Evolutionary conservation across 1,139 yeast genomes (phyloP).

Genomic region (Trichomonascaceae sp.): DNA sequence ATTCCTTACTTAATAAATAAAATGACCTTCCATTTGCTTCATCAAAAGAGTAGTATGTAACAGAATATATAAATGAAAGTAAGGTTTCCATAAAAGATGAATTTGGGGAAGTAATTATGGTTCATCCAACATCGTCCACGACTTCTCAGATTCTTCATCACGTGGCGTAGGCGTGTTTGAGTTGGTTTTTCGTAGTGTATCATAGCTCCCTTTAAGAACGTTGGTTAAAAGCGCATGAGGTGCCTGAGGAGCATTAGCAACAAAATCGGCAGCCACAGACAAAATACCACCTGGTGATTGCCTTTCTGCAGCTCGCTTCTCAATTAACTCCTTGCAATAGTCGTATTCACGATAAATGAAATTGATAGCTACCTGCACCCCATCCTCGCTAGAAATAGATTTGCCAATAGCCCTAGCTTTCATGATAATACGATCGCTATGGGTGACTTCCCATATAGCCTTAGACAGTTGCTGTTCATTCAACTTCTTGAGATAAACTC

Average conservation of each 20-base stretch:
- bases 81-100: not conserved
- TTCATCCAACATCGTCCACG: conserved; percentile 21
- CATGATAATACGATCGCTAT: conserved; percentile 57
- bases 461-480: conserved; percentile 56
- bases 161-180: conserved; percentile 1
- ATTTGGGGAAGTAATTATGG: not conserved
- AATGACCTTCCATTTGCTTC: conserved; percentile 3
- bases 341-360: conserved; percentile 72
- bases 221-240: not conserved
- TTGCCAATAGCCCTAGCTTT: conserved; percentile 60
- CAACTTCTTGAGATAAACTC: conserved; percentile 62
- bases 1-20: not conserved
- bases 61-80: conserved; percentile 2
- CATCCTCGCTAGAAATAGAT: conserved; percentile 62
- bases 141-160: conserved; percentile 16
- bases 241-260: not conserved
- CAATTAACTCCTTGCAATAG: conserved; percentile 46
- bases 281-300: not conserved
- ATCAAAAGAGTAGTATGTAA: conserved; percentile 3
- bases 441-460: conserved; percentile 64
- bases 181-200: not conserved
- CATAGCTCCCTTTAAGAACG: not conserved
- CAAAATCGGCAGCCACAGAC: conserved; percentile 5
- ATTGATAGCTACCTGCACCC: conserved; percentile 72
- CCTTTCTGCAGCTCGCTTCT: conserved; percentile 9